A percentile compares a stretch with the other conserved stretches of the same genome.
Evolutionary conservation across 441 rosid genomes (phyloP).

Genomic region (Adansonia rubrostipa): DNA sequence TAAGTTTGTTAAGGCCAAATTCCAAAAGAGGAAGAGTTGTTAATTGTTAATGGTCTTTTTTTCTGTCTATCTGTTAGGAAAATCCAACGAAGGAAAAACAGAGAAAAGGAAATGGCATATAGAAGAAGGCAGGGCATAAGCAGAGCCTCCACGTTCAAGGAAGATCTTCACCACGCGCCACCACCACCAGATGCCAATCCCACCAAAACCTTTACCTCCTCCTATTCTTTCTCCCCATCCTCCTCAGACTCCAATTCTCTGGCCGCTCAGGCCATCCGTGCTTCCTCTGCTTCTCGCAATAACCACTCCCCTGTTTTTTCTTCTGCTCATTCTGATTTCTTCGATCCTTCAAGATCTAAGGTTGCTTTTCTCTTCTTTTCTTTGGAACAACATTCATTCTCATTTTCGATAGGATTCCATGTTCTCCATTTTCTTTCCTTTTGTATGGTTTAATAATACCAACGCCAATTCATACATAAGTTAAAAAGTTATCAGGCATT

Average conservation of each 20-base stretch:
- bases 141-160: slow-evolving; percentile 78
- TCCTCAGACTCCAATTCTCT: slow-evolving; percentile 50
- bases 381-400: too few relatives aligned
- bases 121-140: slow-evolving; percentile 86
- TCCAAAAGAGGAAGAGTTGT: too few relatives aligned
- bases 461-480: neutral
- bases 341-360: slow-evolving; percentile 60
- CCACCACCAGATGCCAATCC: slow-evolving; percentile 38
- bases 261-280: slow-evolving; percentile 83
- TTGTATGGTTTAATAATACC: neutral
- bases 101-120: slow-evolving; percentile 63
- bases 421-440: neutral
- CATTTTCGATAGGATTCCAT: neutral
- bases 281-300: slow-evolving; percentile 57
- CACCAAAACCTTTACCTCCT: slow-evolving; percentile 38
- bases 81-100: neutral
- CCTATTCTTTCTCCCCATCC: slow-evolving; percentile 52
- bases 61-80: too few relatives aligned
- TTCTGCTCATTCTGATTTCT: too few relatives aligned
- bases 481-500: neutral
- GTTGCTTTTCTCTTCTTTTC: slow-evolving; percentile 35
- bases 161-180: slow-evolving; percentile 49
- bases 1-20: too few relatives aligned
- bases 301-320: slow-evolving; percentile 39
- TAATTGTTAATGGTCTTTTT: too few relatives aligned